A percentile compares a stretch with the other conserved stretches of the same genome.
phyloP scores from a whole-genome alignment of 2,329 filamentous ascomycete species.

The Cytospora piceae region DNA sequence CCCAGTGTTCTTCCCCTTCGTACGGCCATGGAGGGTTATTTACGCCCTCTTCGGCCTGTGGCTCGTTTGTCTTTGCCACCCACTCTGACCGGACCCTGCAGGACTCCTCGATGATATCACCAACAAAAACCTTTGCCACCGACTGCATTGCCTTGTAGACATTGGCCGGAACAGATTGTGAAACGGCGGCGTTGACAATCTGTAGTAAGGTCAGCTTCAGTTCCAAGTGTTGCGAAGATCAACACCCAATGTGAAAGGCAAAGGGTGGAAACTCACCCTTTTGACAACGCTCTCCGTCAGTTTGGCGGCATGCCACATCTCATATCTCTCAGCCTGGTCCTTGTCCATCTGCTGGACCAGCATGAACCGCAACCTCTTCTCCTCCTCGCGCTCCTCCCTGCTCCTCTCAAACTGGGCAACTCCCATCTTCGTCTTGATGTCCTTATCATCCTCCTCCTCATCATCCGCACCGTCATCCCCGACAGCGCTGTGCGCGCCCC shows the following conservation, averaged over 20 bases:
- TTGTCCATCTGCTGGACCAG: constrained; percentile 66
- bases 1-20: constrained; percentile 37
- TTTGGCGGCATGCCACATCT: constrained; percentile 70
- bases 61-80: constrained; percentile 61
- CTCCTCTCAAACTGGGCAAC: constrained; percentile 40
- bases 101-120: constrained; percentile 74
- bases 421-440: constrained; percentile 36
- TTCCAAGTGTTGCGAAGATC: not conserved
- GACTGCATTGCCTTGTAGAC: constrained; percentile 77
- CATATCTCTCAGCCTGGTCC: constrained; percentile 72
- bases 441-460: constrained; percentile 40
- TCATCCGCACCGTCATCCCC: constrained; percentile 58
- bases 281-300: constrained; percentile 71
- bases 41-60: constrained; percentile 56
- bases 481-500: constrained; percentile 49
- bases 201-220: constrained; percentile 37
- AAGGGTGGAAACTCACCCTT: constrained; percentile 51
- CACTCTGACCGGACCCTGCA: constrained; percentile 73
- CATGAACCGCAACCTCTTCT: constrained; percentile 65
- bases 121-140: constrained; percentile 77
- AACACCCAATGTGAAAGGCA: not conserved
- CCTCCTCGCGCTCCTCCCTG: constrained; percentile 64
- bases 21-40: constrained; percentile 39
- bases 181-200: constrained; percentile 80
- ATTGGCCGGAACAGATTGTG: constrained; percentile 74